Evolutionary conservation across 192 early-diverging fungal species (phyloP).

Genomic region (Entomortierella parvispora): DNA sequence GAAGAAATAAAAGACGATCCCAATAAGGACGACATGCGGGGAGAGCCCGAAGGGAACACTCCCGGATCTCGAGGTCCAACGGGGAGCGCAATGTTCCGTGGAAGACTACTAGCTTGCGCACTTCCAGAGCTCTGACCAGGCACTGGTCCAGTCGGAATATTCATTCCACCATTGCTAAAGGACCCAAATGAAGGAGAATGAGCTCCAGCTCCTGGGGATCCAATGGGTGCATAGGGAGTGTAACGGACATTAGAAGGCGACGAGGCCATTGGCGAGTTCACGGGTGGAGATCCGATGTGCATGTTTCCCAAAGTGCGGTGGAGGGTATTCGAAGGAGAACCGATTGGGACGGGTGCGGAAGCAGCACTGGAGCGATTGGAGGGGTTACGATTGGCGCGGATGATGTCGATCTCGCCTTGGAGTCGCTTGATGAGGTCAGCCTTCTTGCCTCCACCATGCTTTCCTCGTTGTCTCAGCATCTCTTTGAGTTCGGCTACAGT

Average conservation of each 20-base stretch:
- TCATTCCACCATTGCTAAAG: not conserved
- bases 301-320: slow-evolving; percentile 52
- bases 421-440: slow-evolving; percentile 74
- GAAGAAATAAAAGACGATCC: slow-evolving; percentile 41
- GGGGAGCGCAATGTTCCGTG: slow-evolving; percentile 18
- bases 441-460: slow-evolving; percentile 78
- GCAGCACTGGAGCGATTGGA: not conserved
- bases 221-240: slow-evolving; percentile 27
- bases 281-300: slow-evolving; percentile 53
- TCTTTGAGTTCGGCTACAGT: slow-evolving; percentile 81
- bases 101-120: slow-evolving; percentile 1
- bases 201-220: slow-evolving; percentile 15
- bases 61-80: slow-evolving; percentile 7
- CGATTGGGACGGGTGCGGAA: slow-evolving; percentile 16
- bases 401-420: slow-evolving; percentile 64
- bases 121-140: not conserved
- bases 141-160: not conserved
- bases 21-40: slow-evolving; percentile 40
- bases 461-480: slow-evolving; percentile 71
- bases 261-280: slow-evolving; percentile 27
- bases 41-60: slow-evolving; percentile 13
- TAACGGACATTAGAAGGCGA: slow-evolving; percentile 39
- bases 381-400: slow-evolving; percentile 56
- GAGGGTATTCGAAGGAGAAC: slow-evolving; percentile 27
- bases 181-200: not conserved